Percentiles rank a stretch among this genome's conserved stretches.
Conservation (phyloP, 768 basidiomycete species). For the Fibroporia radiculosa region DNA sequence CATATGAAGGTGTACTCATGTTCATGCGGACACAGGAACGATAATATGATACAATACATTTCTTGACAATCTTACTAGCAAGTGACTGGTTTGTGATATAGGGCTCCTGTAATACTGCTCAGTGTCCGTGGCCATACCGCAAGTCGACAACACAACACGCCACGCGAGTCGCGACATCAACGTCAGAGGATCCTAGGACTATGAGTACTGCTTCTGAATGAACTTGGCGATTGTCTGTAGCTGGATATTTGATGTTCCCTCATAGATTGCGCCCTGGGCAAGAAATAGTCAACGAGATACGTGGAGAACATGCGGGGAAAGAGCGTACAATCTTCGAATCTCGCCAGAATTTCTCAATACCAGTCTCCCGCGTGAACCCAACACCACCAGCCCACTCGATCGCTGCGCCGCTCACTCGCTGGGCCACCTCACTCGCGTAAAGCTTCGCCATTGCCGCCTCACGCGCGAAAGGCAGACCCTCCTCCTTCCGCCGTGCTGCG, state of each 20-base stretch:
- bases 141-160: too few species aligned
- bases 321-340: slow-evolving; percentile 88
- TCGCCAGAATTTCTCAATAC: slow-evolving; percentile 94
- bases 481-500: slow-evolving; percentile 90
- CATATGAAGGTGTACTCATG: slow-evolving; percentile 75
- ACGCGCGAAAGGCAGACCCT: slow-evolving; percentile 77
- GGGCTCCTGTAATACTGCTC: too few species aligned
- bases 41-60: not conserved
- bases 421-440: slow-evolving; percentile 83
- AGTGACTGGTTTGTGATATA: too few species aligned
- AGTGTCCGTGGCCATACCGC: not conserved
- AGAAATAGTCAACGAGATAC: not conserved
- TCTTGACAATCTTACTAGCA: not conserved
- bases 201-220: slow-evolving; percentile 80
- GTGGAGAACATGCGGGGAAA: not conserved
- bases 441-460: slow-evolving; percentile 99
- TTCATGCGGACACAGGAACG: slow-evolving; percentile 28
- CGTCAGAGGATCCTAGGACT: too few species aligned
- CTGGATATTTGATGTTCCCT: slow-evolving; percentile 98
- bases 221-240: slow-evolving; percentile 92
- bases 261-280: slow-evolving; percentile 77
- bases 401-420: slow-evolving; percentile 77
- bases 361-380: slow-evolving; percentile 89
- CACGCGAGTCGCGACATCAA: too few species aligned
- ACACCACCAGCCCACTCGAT: slow-evolving; percentile 97